phyloP scores from a whole-genome alignment of 257 asterid species.

The Lycium ferocissimum region DNA sequence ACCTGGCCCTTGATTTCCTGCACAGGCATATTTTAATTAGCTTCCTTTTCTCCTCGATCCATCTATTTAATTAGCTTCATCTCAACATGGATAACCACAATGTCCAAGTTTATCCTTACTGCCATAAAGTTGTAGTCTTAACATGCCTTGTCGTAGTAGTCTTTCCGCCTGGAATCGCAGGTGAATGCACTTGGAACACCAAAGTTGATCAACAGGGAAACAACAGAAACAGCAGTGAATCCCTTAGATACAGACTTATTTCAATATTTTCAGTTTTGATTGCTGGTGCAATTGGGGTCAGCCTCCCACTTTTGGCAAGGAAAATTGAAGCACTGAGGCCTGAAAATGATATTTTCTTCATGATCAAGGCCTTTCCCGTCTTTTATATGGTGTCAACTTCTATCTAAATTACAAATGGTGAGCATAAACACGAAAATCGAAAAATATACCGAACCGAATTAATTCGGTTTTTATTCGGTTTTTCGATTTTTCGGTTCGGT shows the following conservation, averaged over 20 bases:
- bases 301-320: conserved; percentile 59
- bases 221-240: conserved; percentile 36
- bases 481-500: no score
- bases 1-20: no score
- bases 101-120: not conserved
- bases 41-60: no score
- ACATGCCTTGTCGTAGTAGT: not conserved
- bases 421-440: no score
- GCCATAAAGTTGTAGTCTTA: not conserved
- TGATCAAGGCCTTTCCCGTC: conserved; percentile 71
- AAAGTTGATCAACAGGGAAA: conserved; percentile 6
- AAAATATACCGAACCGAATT: no score
- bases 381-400: no score
- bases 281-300: conserved; percentile 58
- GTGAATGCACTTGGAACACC: conserved; percentile 39
- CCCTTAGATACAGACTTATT: conserved; percentile 54
- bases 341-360: conserved; percentile 67
- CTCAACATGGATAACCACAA: not conserved
- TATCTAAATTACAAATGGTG: no score
- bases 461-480: no score
- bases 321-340: conserved; percentile 45
- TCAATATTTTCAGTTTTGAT: conserved; percentile 55
- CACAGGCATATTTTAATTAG: no score
- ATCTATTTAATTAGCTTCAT: no score
- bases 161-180: not conserved